Evolutionary conservation across 345 rosid genomes (phyloP).

Genomic region (Triadica sebifera): DNA sequence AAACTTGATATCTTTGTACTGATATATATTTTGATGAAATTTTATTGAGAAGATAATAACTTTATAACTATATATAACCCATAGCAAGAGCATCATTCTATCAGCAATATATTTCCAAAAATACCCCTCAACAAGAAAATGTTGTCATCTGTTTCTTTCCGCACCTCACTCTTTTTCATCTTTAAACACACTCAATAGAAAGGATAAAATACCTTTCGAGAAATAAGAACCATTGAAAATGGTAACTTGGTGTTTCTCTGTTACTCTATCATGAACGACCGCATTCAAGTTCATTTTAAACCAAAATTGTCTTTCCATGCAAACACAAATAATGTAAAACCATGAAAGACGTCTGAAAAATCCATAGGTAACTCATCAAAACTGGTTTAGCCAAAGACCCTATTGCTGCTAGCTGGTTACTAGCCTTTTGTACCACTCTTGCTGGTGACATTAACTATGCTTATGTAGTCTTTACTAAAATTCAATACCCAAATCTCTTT

Average conservation of each 20-base stretch:
- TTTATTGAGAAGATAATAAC: too few relatives aligned
- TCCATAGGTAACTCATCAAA: conserved; percentile 75
- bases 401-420: conserved; percentile 56
- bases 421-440: conserved; percentile 60
- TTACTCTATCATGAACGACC: conserved; percentile 31
- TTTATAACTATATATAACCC: too few relatives aligned
- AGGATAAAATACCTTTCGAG: too few relatives aligned
- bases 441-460: conserved; percentile 67
- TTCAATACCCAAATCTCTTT: conserved; percentile 47
- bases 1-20: too few relatives aligned
- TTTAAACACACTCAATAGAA: too few relatives aligned
- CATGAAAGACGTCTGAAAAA: conserved; percentile 57
- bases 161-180: too few relatives aligned
- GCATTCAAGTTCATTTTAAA: conserved; percentile 31
- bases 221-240: conserved; percentile 27
- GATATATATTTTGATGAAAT: too few relatives aligned
- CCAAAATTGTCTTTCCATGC: conserved; percentile 45
- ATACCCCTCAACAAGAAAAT: too few relatives aligned
- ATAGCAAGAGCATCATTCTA: too few relatives aligned
- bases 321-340: conserved; percentile 46
- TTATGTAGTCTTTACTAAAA: conserved; percentile 45
- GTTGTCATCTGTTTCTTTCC: too few relatives aligned
- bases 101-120: too few relatives aligned
- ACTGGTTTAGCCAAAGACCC: conserved; percentile 51
- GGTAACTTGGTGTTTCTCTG: conserved; percentile 22